Conservation (phyloP, 352 stramenopile species). For the Globisporangium canariense region DNA sequence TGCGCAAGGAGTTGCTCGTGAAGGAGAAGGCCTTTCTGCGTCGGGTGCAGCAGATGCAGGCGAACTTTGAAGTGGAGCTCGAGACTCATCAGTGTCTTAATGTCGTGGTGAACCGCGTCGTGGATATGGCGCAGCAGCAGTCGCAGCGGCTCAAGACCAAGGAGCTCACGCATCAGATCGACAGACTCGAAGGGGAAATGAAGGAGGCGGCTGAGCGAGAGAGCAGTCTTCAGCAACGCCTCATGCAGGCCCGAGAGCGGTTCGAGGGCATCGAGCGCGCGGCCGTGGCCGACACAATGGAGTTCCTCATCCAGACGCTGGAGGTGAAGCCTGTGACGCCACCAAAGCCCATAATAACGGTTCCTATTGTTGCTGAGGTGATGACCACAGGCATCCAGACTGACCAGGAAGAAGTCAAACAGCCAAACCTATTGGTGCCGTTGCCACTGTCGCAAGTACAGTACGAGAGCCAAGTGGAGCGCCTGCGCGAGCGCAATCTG, state of each 20-base stretch:
- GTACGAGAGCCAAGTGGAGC: slow-evolving; percentile 47
- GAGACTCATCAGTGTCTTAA: slow-evolving; percentile 29
- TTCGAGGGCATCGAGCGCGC: slow-evolving; percentile 36
- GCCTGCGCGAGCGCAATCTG: slow-evolving; percentile 33
- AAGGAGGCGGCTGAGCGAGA: slow-evolving; percentile 26
- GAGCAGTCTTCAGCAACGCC: slow-evolving; percentile 23
- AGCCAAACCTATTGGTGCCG: not conserved
- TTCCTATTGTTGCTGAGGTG: not conserved
- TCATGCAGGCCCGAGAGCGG: slow-evolving; percentile 24
- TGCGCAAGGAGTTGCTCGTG: slow-evolving; percentile 17
- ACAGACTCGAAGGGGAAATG: slow-evolving; percentile 27
- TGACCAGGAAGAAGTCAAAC: not conserved
- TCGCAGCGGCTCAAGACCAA: slow-evolving; percentile 13
- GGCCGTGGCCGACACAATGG: slow-evolving; percentile 40
- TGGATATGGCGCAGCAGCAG: slow-evolving; percentile 39
- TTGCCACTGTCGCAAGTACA: slow-evolving; percentile 27
- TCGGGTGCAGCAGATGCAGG: slow-evolving; percentile 15
- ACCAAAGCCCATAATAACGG: not conserved
- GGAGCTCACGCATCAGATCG: slow-evolving; percentile 36
- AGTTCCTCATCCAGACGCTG: slow-evolving; percentile 38
- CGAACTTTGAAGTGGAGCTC: slow-evolving; percentile 15
- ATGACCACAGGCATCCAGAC: slow-evolving; percentile 13
- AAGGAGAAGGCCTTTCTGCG: slow-evolving; percentile 23
- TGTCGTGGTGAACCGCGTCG: slow-evolving; percentile 38
- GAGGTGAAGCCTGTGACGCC: slow-evolving; percentile 21